A percentile compares a stretch with the other conserved stretches of the same genome.
Conservation (phyloP, 495 filamentous ascomycete genomes). For the Hypomontagnella submonticulosa region DNA sequence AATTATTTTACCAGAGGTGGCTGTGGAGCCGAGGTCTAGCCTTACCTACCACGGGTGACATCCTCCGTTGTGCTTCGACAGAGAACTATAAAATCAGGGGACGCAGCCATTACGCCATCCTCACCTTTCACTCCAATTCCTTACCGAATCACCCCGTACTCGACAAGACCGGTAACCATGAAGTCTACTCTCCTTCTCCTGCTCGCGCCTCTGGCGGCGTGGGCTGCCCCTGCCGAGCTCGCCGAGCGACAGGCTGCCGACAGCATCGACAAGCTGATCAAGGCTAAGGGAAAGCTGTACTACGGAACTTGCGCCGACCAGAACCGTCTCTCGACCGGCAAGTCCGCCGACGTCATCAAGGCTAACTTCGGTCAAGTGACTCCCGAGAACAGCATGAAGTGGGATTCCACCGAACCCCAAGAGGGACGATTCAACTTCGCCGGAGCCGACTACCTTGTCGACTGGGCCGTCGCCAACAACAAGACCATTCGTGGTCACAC, state of each 20-base stretch:
- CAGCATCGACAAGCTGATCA: constrained; percentile 66
- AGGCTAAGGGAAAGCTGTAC: constrained; percentile 70
- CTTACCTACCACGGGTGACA: constrained; percentile 25
- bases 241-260: constrained; percentile 53
- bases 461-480: constrained; percentile 67
- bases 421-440: constrained; percentile 63
- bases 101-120: constrained; percentile 16
- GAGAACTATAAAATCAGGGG: constrained; percentile 32
- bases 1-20: constrained; percentile 21
- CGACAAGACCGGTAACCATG: constrained; percentile 48
- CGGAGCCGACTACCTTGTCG: constrained; percentile 66
- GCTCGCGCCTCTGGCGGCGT: constrained; percentile 49
- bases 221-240: constrained; percentile 48
- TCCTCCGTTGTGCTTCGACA: constrained; percentile 30
- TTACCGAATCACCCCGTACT: constrained; percentile 6
- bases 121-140: constrained; percentile 8
- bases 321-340: constrained; percentile 59
- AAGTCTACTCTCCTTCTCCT: constrained; percentile 54
- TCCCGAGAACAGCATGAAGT: constrained; percentile 77
- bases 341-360: constrained; percentile 66
- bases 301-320: constrained; percentile 68
- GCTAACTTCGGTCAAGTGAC: constrained; percentile 72
- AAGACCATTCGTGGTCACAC: constrained; percentile 72
- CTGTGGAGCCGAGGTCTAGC: constrained; percentile 33
- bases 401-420: constrained; percentile 62